Evolutionary conservation across 192 early-diverging fungal species (phyloP).

Genomic region (Rhizophagus clarus): DNA sequence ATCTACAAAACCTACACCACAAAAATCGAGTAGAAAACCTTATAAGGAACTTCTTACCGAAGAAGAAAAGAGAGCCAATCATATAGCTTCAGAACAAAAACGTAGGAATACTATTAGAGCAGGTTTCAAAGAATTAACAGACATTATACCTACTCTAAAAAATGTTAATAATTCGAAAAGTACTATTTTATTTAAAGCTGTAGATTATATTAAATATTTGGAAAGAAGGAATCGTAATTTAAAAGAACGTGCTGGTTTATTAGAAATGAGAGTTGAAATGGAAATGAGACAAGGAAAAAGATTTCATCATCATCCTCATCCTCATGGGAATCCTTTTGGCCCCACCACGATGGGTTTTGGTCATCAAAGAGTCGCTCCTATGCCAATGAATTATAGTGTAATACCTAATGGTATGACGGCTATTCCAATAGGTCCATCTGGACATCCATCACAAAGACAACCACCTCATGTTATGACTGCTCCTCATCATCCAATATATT

Average conservation of each 20-base stretch:
- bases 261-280: conserved; percentile 40
- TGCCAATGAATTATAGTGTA: conserved; percentile 23
- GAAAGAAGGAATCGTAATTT: conserved; percentile 60
- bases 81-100: conserved; percentile 77
- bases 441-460: neutral
- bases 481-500: neutral
- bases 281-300: conserved; percentile 29
- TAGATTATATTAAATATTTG: conserved; percentile 63
- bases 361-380: conserved; percentile 27
- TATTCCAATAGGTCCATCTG: neutral
- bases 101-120: conserved; percentile 70
- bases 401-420: conserved; percentile 13
- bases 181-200: conserved; percentile 67
- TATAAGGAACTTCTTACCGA: conserved; percentile 74
- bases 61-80: conserved; percentile 74
- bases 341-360: conserved; percentile 10
- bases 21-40: conserved; percentile 45
- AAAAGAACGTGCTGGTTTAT: conserved; percentile 41
- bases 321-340: conserved; percentile 9
- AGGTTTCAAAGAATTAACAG: conserved; percentile 88
- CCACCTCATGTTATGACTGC: neutral
- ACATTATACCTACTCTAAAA: conserved; percentile 80
- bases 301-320: conserved; percentile 24
- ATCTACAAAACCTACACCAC: conserved; percentile 15
- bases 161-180: conserved; percentile 66